Conservation (phyloP, 2,329 filamentous ascomycete species). For the Colletotrichum chlorophyti region DNA sequence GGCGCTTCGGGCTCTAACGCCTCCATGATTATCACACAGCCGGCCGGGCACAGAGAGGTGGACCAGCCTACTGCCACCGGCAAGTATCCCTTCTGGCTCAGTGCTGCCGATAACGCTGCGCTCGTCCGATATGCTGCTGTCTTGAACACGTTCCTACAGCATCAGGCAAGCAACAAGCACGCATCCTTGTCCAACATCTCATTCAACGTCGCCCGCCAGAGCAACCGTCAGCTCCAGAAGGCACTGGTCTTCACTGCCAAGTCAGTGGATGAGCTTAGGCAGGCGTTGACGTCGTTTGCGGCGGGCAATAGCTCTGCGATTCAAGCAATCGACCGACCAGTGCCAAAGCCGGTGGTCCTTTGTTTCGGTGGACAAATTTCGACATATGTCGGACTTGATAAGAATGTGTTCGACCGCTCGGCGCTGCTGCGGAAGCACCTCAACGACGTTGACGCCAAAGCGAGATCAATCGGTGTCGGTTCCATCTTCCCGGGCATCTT, state of each 20-base stretch:
- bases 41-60: background rate
- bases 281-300: background rate
- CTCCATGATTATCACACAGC: constrained; percentile 30
- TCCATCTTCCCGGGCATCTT: constrained; percentile 40
- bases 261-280: constrained; percentile 34
- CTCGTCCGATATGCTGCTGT: background rate
- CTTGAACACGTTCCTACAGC: background rate
- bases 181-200: constrained; percentile 35
- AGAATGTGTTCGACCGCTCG: constrained; percentile 31
- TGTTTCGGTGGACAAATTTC: constrained; percentile 46
- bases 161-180: background rate
- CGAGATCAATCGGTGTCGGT: constrained; percentile 36
- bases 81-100: constrained; percentile 14
- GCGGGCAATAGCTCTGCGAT: background rate
- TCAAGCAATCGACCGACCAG: background rate
- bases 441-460: constrained; percentile 41
- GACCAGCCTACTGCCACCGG: background rate
- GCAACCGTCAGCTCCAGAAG: constrained; percentile 34
- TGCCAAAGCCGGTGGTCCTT: constrained; percentile 39
- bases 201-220: constrained; percentile 39
- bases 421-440: constrained; percentile 36
- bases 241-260: constrained; percentile 35
- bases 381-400: background rate
- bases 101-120: constrained; percentile 1
- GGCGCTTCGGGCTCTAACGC: constrained; percentile 38